Evolutionary conservation across 2,329 filamentous ascomycete genomes (phyloP), one percentile per base, ranked within the genome.

Genomic region (Xylariaceae sp.): DNA sequence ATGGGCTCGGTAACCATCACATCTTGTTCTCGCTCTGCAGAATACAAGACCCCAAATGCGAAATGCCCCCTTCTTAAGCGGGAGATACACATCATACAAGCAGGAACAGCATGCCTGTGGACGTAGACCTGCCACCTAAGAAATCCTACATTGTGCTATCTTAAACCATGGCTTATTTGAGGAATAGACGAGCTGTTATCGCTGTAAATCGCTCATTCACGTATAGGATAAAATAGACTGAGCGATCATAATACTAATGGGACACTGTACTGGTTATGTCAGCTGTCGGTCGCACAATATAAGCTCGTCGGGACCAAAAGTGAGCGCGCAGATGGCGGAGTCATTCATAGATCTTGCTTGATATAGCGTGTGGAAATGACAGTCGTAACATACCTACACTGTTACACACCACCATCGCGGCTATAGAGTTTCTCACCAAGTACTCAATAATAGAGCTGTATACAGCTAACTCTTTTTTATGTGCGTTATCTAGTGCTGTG

Each of bases 1-100:
- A 26, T 33, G 36, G 24, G 26, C 49, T 43, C 45, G 48, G 40
- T 55, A 50, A 51, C 51, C 28, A 41, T 50, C 33, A 46, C 28
- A 40, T 31, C 39, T 24, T 28, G 28, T 46, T 14, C 34, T 37
- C n/a, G n/a, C n/a, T n/a, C n/a, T 14, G 11, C 44, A 50, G 28
- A 21, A 21, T 11, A 39, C 17, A 28, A 44, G 45, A 49, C n/a
- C n/a, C n/a, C n/a, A n/a, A n/a, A n/a, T n/a, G n/a, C n/a, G n/a
- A n/a, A n/a, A n/a, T n/a, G 44, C 44, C 37, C 37, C 43, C 41
- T 44, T 23, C 45, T 41, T 17, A 41, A 31, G 50, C 45, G 19
- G 33, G 31, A 29, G 44, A 43, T 28, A 16, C 16, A 33, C 23
- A 17, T 12, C 26, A 43, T 19, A 40, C 23, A 21, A 34, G 36